These are phyloP conservation scores for Saccharomyces pastorianus DNA, from an alignment of 1,139 yeast genomes.

Conservation along the genomic window DNA sequence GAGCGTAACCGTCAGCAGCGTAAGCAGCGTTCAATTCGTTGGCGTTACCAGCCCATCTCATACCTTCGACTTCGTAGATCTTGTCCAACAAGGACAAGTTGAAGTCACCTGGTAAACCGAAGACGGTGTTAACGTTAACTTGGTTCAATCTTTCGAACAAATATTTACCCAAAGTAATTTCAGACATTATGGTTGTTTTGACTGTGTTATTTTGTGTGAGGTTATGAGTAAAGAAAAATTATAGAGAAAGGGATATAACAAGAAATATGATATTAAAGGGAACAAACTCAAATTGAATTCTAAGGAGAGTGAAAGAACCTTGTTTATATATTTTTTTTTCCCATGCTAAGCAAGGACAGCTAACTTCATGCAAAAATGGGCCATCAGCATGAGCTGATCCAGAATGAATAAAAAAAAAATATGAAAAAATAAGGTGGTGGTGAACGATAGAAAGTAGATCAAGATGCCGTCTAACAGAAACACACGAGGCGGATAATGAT, in stretches of 20 bases:
- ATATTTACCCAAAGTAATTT: constrained; percentile 49
- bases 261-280: neutral
- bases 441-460: neutral
- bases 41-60: constrained; percentile 65
- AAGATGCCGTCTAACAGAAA: neutral
- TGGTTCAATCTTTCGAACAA: constrained; percentile 52
- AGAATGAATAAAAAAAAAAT: neutral
- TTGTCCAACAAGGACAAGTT: constrained; percentile 57
- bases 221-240: neutral
- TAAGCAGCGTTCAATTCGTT: constrained; percentile 68
- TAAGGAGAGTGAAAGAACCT: neutral
- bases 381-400: neutral
- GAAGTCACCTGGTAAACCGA: constrained; percentile 67
- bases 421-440: neutral
- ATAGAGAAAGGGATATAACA: constrained; percentile 1
- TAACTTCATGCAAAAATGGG: neutral
- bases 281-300: neutral
- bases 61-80: constrained; percentile 49
- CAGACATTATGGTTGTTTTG: constrained; percentile 27
- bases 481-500: neutral
- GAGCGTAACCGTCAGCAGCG: constrained; percentile 64
- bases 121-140: constrained; percentile 47
- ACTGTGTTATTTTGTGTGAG: constrained; percentile 5
- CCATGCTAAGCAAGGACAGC: neutral
- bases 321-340: neutral